Evolutionary conservation across 2,329 filamentous ascomycete genomes (phyloP).

Genomic region (Pseudocercospora cruenta): DNA sequence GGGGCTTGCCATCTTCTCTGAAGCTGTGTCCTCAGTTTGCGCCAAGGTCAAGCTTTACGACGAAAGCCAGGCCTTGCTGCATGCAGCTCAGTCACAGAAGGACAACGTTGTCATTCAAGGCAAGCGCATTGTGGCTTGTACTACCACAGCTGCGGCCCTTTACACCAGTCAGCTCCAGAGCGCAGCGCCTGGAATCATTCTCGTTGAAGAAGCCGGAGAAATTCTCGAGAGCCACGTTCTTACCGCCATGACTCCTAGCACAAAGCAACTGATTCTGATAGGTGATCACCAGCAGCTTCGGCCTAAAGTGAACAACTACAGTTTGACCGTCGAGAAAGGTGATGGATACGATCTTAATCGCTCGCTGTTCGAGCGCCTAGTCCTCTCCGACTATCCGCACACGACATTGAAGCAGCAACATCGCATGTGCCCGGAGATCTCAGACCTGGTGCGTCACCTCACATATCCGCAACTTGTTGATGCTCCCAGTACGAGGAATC

Average conservation of each 20-base stretch:
- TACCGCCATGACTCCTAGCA: conserved; percentile 60
- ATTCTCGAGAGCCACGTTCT: conserved; percentile 42
- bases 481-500: conserved; percentile 41
- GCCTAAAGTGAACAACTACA: conserved; percentile 60
- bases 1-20: not conserved
- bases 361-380: conserved; percentile 65
- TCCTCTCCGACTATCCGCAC: conserved; percentile 33
- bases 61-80: not conserved
- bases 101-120: not conserved
- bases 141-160: not conserved
- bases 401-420: conserved; percentile 60
- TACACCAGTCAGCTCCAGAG: not conserved
- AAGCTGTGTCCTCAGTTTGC: not conserved
- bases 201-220: not conserved
- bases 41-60: not conserved
- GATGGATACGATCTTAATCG: conserved; percentile 61
- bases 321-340: conserved; percentile 56
- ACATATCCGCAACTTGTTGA: conserved; percentile 63
- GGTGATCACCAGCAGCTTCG: conserved; percentile 66
- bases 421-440: conserved; percentile 69
- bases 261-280: conserved; percentile 68
- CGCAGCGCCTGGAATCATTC: not conserved
- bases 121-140: not conserved
- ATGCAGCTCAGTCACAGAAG: not conserved
- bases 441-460: conserved; percentile 59